Base-by-base conservation (phyloP, 805 yeast genomes). In the Hyphopichia homilentoma region DNA sequence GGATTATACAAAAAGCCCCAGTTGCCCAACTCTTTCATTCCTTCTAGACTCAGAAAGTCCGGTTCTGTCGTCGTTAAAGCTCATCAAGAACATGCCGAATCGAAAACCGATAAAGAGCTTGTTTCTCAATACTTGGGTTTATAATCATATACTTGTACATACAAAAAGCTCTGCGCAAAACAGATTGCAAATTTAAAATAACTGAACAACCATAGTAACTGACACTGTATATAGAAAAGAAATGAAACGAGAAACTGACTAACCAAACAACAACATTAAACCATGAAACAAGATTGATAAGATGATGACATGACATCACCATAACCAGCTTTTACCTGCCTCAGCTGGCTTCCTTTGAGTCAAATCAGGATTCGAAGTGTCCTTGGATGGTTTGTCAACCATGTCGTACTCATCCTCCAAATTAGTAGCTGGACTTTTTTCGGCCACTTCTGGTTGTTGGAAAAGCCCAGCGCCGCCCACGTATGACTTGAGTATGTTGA, bases 1-100 rank as follows among this genome's bases (percentile, higher is more conserved):
- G 97, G 97, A 15, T 61, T 83, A 37, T 65, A 70, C 38, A 65
- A 68, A 41, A 72, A 43, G 55, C 78, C 58, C 34, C 42, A 43
- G 19, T 52, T 64, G 44, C 69, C 66, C 35, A 68, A 58, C 52
- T 57, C 51, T 27, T 72, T 55, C 47, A 61, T 61, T n/a, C 45
- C 61, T 15, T 34, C 45, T 14, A 43, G 42, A 8, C 34, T 44
- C 34, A 54, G 59, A 49, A 44, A 49, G 39, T 33, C 36, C 14
- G 57, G 60, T 34, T 51, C 51, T 20, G 39, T 37, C 8, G 41
- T 34, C 9, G 38, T 50, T 38, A 36, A 41, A 19, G 29, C 30
- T 21, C 40, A 51, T 29, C 45, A 41, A 23, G 48, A 52, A 22
- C 36, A 43, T 27, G 50, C 44, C 22, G 60, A 50, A 33, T 30